phyloP scores from a whole-genome alignment of 2,329 filamentous ascomycete genomes.

The Dactylella cylindrospora region DNA sequence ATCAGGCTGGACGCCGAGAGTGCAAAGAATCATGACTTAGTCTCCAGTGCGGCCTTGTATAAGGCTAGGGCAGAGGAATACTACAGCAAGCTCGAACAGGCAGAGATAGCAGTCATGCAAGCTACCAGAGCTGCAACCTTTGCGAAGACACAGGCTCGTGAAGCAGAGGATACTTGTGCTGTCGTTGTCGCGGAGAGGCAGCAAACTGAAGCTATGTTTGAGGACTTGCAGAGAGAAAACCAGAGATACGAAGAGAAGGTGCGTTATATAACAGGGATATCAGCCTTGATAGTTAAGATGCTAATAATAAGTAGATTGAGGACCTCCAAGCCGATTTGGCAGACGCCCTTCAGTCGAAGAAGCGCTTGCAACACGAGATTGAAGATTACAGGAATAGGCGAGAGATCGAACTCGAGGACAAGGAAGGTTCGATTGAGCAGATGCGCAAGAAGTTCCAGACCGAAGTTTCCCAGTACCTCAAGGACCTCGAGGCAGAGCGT shows the following conservation, averaged over 20 bases:
- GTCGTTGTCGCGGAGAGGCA: conserved; percentile 89
- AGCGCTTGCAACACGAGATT: conserved; percentile 91
- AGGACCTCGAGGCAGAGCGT: conserved; percentile 88
- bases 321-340: conserved; percentile 89
- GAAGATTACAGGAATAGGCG: conserved; percentile 95
- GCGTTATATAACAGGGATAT: neutral
- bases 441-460: conserved; percentile 96
- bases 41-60: conserved; percentile 81
- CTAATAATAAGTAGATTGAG: conserved; percentile 60
- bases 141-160: conserved; percentile 81
- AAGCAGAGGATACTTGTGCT: conserved; percentile 87
- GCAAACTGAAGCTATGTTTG: conserved; percentile 81
- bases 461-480: conserved; percentile 83
- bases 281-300: neutral
- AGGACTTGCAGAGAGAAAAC: conserved; percentile 85
- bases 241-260: conserved; percentile 82
- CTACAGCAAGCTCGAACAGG: conserved; percentile 94
- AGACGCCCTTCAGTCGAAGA: conserved; percentile 82
- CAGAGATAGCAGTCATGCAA: conserved; percentile 92
- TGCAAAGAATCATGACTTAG: conserved; percentile 80
- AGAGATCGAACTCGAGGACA: conserved; percentile 95
- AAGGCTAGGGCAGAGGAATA: conserved; percentile 93
- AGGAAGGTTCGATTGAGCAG: conserved; percentile 92
- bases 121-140: conserved; percentile 90
- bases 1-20: conserved; percentile 87